A percentile compares a stretch with the other conserved stretches of the same genome.
These are phyloP conservation scores for Botryotinia narcissicola DNA, from an alignment of 2,329 filamentous ascomycete genomes.

Conservation along the genomic window DNA sequence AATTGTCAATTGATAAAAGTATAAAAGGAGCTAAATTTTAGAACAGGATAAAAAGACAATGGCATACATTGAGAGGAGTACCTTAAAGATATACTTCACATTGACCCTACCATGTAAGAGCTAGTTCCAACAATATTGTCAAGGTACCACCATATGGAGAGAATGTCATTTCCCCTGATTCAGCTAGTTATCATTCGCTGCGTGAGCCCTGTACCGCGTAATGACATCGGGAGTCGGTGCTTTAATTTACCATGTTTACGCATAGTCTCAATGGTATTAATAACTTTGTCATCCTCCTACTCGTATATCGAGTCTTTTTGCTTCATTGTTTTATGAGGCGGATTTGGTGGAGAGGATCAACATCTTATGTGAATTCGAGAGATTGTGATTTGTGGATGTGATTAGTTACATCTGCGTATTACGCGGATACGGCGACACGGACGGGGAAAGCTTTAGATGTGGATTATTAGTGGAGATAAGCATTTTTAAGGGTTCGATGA, in stretches of 20 bases:
- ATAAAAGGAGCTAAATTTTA: background rate
- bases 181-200: background rate
- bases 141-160: background rate
- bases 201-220: constrained; percentile 2
- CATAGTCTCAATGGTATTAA: background rate
- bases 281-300: background rate
- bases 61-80: background rate
- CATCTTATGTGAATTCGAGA: background rate
- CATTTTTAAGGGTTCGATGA: background rate
- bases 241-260: constrained; percentile 13
- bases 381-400: constrained; percentile 5
- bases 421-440: background rate
- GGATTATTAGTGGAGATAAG: background rate
- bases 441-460: constrained; percentile 8
- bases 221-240: background rate
- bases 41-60: background rate
- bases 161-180: constrained; percentile 14
- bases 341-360: background rate
- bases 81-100: background rate
- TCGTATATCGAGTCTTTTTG: background rate
- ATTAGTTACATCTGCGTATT: background rate
- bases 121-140: background rate
- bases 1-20: background rate
- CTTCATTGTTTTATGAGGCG: background rate
- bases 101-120: background rate